These are phyloP conservation scores for Linaria vulgaris DNA, from an alignment of 257 asterid species.

Conservation along the genomic window DNA sequence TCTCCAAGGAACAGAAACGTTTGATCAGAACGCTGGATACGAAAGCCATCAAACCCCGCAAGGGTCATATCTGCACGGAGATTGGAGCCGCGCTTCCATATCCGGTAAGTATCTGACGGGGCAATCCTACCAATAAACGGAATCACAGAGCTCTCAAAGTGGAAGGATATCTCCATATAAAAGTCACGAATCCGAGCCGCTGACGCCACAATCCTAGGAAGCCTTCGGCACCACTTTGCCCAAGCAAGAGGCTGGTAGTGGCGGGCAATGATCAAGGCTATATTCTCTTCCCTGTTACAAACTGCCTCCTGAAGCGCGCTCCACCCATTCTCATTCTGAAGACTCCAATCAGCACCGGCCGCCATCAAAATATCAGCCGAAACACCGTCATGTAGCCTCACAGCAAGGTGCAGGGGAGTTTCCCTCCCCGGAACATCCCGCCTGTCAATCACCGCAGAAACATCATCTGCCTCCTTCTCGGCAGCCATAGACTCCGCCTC, in stretches of 20 bases:
- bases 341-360: conserved; percentile 99
- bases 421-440: conserved; percentile 97
- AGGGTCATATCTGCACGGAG: conserved; percentile 99
- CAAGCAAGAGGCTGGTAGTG: conserved; percentile 99
- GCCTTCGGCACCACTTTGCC: conserved; percentile 99
- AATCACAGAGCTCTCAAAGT: conserved; percentile 96
- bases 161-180: conserved; percentile 96
- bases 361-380: conserved; percentile 98
- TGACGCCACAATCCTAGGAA: conserved; percentile 96
- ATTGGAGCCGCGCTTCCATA: conserved; percentile 98
- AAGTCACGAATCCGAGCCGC: conserved; percentile 85
- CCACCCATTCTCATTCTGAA: conserved; percentile 98
- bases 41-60: conserved; percentile 97
- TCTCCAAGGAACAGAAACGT: conserved; percentile 96
- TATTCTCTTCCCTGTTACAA: conserved; percentile 89
- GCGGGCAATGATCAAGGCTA: conserved; percentile 94
- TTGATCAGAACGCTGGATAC: conserved; percentile 96
- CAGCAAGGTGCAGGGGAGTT: conserved; percentile 96
- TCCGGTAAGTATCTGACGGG: conserved; percentile 94
- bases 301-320: conserved; percentile 99
- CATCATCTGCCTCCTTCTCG: conserved; percentile 77
- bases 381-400: conserved; percentile 63
- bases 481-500: conserved; percentile 87
- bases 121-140: conserved; percentile 98
- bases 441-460: conserved; percentile 75